Evolutionary conservation across 2,329 filamentous ascomycete genomes (phyloP), one percentile per base, ranked within the genome.

Genomic region (Aspergillus pseudotamarii): DNA sequence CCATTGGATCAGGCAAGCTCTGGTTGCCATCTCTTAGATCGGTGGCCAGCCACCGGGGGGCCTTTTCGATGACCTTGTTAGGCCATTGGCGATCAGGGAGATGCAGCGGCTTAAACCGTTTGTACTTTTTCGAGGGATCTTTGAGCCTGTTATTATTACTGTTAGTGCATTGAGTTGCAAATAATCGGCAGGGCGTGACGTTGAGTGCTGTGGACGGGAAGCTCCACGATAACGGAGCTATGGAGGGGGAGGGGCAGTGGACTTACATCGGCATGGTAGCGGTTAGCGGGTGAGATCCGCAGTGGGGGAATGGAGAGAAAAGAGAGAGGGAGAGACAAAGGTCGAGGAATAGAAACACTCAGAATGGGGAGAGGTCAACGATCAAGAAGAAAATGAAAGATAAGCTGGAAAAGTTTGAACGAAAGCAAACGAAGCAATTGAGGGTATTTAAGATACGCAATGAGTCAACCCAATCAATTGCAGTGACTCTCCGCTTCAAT

Each of bases 1-100:
- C 91, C 94, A 98, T 97, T 67, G 94, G 94, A 77, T 97, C 92
- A 38, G 92, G 89, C 78, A 97, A 84, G 78, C 90, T 94, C 83
- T 98, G 94, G 84, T 97, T 97, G 62, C 94, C 94, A 83, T 98
- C 94, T 73, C 94, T 85, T 72, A 96, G 82, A 77, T 95, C 91
- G 46, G 93, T 96, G 51, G 91, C 91, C 75, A 97, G 88, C 94
- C 94, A 98, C 73, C 94, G 86, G 41, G 93, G 94, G 57, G 94
- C 87, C 81, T 94, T 95, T 73, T 92, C 87, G 72, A 97, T 86
- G 46, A 86, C 88, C 82, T 91, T 94, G 75, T 86, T 86, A 12
- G 93, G 93, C 93, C 93, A 96, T 90, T 83, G 80, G 66, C 83
- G 79, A 69, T 84, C 80, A n/a, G 81, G 80, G 50, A 85, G 78